Conservation (phyloP, 2,329 filamentous ascomycete species). For the Alternaria burnsii region DNA sequence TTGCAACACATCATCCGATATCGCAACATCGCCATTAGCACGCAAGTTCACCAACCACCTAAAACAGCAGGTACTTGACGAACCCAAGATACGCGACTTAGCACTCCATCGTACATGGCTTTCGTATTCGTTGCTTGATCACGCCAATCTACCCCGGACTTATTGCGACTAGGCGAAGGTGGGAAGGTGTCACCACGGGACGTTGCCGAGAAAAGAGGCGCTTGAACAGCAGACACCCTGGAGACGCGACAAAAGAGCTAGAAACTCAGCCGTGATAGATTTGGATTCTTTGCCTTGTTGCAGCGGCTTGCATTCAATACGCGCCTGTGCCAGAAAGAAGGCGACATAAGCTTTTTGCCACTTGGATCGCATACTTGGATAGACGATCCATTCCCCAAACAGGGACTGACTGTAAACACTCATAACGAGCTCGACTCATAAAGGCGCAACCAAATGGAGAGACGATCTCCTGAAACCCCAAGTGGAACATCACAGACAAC, state of each 20-base stretch:
- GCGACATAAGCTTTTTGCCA: slow-evolving; percentile 1
- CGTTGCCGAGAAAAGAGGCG: slow-evolving; percentile 24
- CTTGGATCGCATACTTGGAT: background rate
- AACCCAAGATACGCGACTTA: slow-evolving; percentile 24
- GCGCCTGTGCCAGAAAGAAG: background rate
- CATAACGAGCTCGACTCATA: background rate
- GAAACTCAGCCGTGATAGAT: background rate
- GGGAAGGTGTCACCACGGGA: slow-evolving; percentile 42
- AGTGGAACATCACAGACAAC: background rate
- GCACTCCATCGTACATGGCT: slow-evolving; percentile 25
- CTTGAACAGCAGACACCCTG: background rate
- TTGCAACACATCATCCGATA: slow-evolving; percentile 24
- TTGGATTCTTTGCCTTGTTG: background rate
- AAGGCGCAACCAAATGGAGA: background rate
- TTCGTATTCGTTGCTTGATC: slow-evolving; percentile 22
- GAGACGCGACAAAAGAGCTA: background rate
- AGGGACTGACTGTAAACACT: background rate
- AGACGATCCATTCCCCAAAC: background rate
- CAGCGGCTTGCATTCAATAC: background rate
- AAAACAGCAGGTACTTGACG: slow-evolving; percentile 25
- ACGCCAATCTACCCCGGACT: slow-evolving; percentile 17
- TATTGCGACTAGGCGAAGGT: slow-evolving; percentile 31
- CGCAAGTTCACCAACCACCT: background rate
- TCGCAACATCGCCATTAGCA: slow-evolving; percentile 19
- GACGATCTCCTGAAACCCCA: background rate